Evolutionary conservation across 371 early-diverging fungal genomes (phyloP).

Genomic region (Entomophthora muscae): DNA sequence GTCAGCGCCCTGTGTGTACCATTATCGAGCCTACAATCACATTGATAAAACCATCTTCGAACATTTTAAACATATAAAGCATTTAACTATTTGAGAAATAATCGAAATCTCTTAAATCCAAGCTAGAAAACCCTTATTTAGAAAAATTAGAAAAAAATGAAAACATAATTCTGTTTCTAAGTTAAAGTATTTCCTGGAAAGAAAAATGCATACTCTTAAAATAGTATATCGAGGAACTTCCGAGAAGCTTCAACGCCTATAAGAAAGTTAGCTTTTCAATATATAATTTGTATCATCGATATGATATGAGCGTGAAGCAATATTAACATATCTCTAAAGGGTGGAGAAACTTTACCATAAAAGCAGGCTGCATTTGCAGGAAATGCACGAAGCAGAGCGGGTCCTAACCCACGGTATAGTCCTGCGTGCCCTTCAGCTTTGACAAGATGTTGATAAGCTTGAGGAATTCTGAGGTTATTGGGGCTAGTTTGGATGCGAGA

Average conservation of each 20-base stretch:
- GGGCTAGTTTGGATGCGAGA: conserved; percentile 91
- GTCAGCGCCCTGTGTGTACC: too few relatives aligned
- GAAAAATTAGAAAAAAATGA: too few relatives aligned
- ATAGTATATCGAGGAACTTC: background rate
- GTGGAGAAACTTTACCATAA: conserved; percentile 8
- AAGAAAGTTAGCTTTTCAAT: background rate
- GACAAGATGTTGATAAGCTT: conserved; percentile 65
- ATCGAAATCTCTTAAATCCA: too few relatives aligned
- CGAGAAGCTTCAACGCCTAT: conserved; percentile 11
- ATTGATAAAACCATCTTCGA: too few relatives aligned
- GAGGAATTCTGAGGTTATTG: conserved; percentile 62
- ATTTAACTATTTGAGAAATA: too few relatives aligned
- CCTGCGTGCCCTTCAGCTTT: conserved; percentile 76
- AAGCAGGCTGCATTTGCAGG: conserved; percentile 70
- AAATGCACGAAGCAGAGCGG: conserved; percentile 90
- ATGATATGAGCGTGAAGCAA: background rate
- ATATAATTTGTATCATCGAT: background rate
- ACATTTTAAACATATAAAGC: too few relatives aligned
- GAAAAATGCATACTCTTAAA: too few relatives aligned
- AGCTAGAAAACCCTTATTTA: too few relatives aligned
- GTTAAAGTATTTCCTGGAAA: too few relatives aligned
- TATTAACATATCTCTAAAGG: background rate
- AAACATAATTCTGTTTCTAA: too few relatives aligned
- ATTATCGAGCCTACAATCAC: too few relatives aligned
- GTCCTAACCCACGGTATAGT: conserved; percentile 90